These are phyloP conservation scores for Tetraselmis striata DNA, from an alignment of 139 green algal genomes.

Conservation along the genomic window DNA sequence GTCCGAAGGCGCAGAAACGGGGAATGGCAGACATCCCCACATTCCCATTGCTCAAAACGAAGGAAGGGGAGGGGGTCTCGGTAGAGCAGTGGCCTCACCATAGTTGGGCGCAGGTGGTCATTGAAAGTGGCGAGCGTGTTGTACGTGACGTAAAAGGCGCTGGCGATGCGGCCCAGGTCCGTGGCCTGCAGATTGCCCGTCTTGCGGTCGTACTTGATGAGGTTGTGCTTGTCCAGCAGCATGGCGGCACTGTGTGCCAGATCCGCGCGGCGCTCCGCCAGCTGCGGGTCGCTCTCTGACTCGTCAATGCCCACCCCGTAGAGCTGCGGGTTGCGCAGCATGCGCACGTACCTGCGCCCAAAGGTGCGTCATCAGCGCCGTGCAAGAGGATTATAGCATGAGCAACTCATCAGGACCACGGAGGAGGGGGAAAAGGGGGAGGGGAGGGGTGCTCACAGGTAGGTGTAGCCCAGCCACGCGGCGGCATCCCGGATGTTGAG, in stretches of 20 bases:
- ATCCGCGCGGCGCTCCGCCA: constrained; percentile 82
- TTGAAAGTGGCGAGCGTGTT: constrained; percentile 91
- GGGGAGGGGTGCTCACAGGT: too few relatives aligned
- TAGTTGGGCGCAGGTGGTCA: constrained; percentile 92
- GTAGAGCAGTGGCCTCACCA: too few relatives aligned
- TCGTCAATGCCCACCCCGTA: constrained; percentile 79
- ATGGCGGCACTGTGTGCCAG: constrained; percentile 81
- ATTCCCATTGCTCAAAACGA: too few relatives aligned
- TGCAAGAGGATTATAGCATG: too few relatives aligned
- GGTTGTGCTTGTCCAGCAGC: constrained; percentile 81
- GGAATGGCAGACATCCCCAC: too few relatives aligned
- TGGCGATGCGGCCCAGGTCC: constrained; percentile 92
- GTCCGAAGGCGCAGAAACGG: too few relatives aligned
- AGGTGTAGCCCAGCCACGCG: constrained; percentile 84
- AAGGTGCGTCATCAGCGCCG: too few relatives aligned
- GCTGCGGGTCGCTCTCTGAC: constrained; percentile 71
- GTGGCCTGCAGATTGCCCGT: constrained; percentile 78
- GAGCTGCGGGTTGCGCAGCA: constrained; percentile 86
- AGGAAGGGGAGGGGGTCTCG: too few relatives aligned
- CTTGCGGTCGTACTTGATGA: constrained; percentile 91
- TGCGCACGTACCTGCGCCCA: constrained; percentile 96
- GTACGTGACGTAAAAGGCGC: constrained; percentile 95
- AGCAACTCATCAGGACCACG: too few relatives aligned
- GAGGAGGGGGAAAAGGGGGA: too few relatives aligned
- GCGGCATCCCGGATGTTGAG: constrained; percentile 75